Base-by-base conservation (phyloP, 768 basidiomycete genomes). In the Naematelia aurantialba region DNA sequence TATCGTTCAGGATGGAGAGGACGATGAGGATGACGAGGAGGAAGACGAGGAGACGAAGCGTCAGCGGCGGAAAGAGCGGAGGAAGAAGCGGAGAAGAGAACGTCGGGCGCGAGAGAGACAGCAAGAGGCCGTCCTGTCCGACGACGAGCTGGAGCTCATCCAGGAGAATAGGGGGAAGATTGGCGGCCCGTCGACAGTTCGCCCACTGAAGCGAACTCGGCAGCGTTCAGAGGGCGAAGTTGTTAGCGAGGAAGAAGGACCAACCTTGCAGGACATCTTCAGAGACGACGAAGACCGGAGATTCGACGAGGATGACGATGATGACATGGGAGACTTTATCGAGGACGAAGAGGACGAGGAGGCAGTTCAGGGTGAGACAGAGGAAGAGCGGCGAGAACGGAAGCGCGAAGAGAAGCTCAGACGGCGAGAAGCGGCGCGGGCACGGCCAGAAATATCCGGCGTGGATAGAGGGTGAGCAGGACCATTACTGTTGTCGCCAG, bases 1-100 rank as follows among this genome's bases (percentile, higher is more conserved):
- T 73, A 96, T 97, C 68, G 91, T 92, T 5, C 89, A 89, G 57
- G 89, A 87, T 56, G 87, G 89, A 8, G 90, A 93, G 59, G 91
- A 89, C 0, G 88, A 91, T 5, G 89, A 91, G 0, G 89, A 87
- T 2, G 87, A 85, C 0, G 85, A 84, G 1, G 63, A 67, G 29
- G 84, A 83, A 13, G 84, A 84, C 19, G 81, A 83, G 2, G 81
- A 84, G 54, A 66, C 54, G 83, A 82, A n/a, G 84, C 84, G 29
- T 81, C 82, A 51, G 64, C 21, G 39, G 19, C 57, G 26, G 34
- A 56, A 75, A 66, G 65, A 76, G 80, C 80, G 68, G 80, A 82
- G 63, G 83, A 85, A 22, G 84, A 84, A 27, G 81, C 83, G 3
- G 81, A 84, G 45, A 52, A 66, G 52, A 83, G 82, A 21, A 84